These are phyloP conservation scores for Pholiota microspora DNA, from an alignment of 768 basidiomycete genomes.

Conservation along the genomic window DNA sequence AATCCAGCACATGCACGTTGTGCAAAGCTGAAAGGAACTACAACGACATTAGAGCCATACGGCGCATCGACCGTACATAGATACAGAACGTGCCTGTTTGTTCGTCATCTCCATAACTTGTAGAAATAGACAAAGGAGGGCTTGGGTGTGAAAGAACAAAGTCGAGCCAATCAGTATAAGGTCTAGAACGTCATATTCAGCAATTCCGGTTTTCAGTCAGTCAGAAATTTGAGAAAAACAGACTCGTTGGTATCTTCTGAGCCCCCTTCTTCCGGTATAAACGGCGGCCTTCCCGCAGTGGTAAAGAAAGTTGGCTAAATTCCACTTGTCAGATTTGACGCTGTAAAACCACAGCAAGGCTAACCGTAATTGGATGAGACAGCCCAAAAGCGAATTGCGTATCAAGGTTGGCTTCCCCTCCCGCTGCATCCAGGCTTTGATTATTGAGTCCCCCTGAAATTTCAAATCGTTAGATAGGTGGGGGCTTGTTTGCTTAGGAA, in stretches of 20 bases:
- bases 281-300: slow-evolving; percentile 64
- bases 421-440: slow-evolving; percentile 49
- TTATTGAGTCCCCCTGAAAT: slow-evolving; percentile 55
- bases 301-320: slow-evolving; percentile 47
- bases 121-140: slow-evolving; percentile 63
- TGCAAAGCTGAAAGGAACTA: slow-evolving; percentile 38
- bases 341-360: not conserved
- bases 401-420: slow-evolving; percentile 63
- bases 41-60: not conserved
- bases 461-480: not conserved
- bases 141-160: slow-evolving; percentile 43
- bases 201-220: not conserved
- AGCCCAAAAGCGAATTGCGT: slow-evolving; percentile 63
- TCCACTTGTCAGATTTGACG: not conserved
- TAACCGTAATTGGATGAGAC: slow-evolving; percentile 50
- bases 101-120: slow-evolving; percentile 72
- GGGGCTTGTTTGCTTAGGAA: not conserved
- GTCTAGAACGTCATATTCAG: slow-evolving; percentile 13
- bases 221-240: not conserved
- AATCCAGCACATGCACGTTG: slow-evolving; percentile 56
- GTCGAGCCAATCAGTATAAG: slow-evolving; percentile 54
- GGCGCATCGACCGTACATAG: too few species aligned
- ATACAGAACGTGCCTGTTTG: slow-evolving; percentile 52
- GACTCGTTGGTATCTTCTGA: slow-evolving; percentile 39
- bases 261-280: slow-evolving; percentile 43